phyloP scores from a whole-genome alignment of 2,329 filamentous ascomycete genomes.

The Didymella lethalis region DNA sequence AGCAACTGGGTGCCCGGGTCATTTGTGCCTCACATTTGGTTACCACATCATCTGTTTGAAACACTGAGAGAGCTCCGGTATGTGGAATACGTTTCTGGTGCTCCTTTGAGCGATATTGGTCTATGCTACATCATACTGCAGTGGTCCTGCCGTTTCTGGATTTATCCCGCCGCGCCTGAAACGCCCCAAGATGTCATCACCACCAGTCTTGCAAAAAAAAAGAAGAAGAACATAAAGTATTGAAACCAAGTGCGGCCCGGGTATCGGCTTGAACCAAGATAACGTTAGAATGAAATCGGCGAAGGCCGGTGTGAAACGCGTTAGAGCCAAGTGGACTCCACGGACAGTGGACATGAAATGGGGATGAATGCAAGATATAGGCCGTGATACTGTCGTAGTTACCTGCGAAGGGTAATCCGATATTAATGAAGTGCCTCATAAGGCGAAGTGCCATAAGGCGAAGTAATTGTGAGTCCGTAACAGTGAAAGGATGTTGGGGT shows the following conservation, averaged over 20 bases:
- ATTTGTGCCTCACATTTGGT: constrained; percentile 5
- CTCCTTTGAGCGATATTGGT: constrained; percentile 33
- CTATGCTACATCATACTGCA: constrained; percentile 37
- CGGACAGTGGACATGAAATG: not conserved
- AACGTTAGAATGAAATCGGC: constrained; percentile 21
- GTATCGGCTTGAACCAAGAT: constrained; percentile 40
- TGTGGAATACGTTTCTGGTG: constrained; percentile 28
- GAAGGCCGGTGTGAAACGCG: constrained; percentile 13
- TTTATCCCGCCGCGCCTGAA: constrained; percentile 36
- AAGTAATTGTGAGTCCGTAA: constrained; percentile 24
- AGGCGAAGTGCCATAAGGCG: constrained; percentile 21
- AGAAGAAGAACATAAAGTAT: constrained; percentile 29
- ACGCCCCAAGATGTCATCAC: constrained; percentile 32
- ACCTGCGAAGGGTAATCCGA: constrained; percentile 1
- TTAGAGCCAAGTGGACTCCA: constrained; percentile 19
- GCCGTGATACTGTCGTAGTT: constrained; percentile 39
- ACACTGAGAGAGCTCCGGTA: constrained; percentile 14
- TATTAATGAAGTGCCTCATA: constrained; percentile 36
- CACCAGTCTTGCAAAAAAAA: constrained; percentile 23
- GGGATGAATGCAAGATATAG: constrained; percentile 17
- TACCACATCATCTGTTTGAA: constrained; percentile 16
- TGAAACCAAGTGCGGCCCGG: constrained; percentile 35
- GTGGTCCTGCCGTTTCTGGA: constrained; percentile 28
- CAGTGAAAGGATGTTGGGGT: constrained; percentile 16
- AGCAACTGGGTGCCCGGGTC: constrained; percentile 6